Evolutionary conservation across 805 yeast species (phyloP), one percentile per base, ranked within the genome.

Genomic region (Suhomyces prunicola): DNA sequence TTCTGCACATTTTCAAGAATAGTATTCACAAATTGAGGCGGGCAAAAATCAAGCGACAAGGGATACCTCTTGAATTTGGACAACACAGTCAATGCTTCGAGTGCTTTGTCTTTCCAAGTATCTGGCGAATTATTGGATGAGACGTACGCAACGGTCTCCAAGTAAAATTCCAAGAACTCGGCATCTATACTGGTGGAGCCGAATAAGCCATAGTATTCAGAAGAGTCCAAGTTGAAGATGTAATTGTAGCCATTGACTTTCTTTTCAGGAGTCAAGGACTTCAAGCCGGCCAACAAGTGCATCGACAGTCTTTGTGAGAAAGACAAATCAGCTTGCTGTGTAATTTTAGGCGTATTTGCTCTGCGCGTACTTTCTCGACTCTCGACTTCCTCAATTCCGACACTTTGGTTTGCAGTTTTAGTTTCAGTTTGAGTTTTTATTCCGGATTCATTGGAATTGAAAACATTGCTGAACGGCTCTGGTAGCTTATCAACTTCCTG

Each of bases 401-500:
- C 19, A 26, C 12, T 13, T 27, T 27, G 10, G 31, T 27, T 8
- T 5, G 10, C 31, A 27, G 10, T 10, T 10, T 27, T 10, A 27
- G 31, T 9, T 27, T 9, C 13, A 10, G 31, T 8, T 27, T 27
- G 1, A 27, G 29, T 24, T 24, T 24, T 24, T 24, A 24, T 24
- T 2, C 7, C 26, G 1, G 29, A 27, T 27, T 12, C 33, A 12
- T 29, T 2, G 33, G 42, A 19, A 5, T 39, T 17, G 7, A 19
- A 17, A 4, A 39, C 23, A 19, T 24, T 15, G 42, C 24, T 19
- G 24, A 39, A 39, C 6, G 42, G 42, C 9, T 47, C 49, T 0
- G 85, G 85, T n/a, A 82, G 65, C 10, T 47, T 50, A 45, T 75
- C 76, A 0, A 81, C 84, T 48, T 70, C 72, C 42, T 64, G 68